These are phyloP conservation scores for Trematosphaeria pertusa DNA, from an alignment of 2,329 filamentous ascomycete species.

Conservation along the genomic window DNA sequence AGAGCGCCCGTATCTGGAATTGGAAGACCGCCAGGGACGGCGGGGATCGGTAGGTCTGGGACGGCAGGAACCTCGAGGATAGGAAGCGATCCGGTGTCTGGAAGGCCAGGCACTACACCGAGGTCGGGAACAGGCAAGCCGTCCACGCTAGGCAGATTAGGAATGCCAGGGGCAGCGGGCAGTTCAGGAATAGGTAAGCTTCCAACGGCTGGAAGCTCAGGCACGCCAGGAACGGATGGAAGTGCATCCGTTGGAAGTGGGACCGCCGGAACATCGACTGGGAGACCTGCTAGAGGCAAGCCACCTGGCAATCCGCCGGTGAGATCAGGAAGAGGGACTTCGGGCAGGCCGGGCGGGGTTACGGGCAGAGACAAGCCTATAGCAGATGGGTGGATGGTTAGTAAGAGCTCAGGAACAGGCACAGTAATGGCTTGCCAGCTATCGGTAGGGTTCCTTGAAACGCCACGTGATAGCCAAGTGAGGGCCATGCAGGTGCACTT, in stretches of 20 bases:
- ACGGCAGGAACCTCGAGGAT: not conserved
- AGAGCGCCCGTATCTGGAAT: not conserved
- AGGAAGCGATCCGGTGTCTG: not conserved
- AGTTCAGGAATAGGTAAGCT: not conserved
- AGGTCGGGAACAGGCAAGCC: not conserved
- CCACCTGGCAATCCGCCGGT: not conserved
- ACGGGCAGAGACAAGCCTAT: constrained; percentile 24
- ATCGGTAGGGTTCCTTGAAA: not conserved
- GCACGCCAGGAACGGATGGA: not conserved
- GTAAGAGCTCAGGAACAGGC: not conserved
- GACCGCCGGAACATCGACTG: not conserved
- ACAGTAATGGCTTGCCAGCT: too few relatives aligned
- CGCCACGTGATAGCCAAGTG: too few relatives aligned
- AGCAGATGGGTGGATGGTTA: not conserved
- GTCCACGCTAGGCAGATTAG: not conserved
- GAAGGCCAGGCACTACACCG: not conserved
- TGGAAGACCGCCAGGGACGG: not conserved
- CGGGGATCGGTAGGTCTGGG: not conserved
- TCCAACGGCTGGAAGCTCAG: not conserved
- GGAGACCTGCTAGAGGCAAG: not conserved
- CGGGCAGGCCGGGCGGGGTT: constrained; percentile 22
- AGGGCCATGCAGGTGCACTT: too few relatives aligned
- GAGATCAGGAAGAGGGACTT: not conserved
- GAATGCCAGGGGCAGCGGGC: constrained; percentile 32
- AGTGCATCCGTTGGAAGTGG: not conserved